phyloP scores from a whole-genome alignment of 345 rosid genomes.

The Syzygium jambos region DNA sequence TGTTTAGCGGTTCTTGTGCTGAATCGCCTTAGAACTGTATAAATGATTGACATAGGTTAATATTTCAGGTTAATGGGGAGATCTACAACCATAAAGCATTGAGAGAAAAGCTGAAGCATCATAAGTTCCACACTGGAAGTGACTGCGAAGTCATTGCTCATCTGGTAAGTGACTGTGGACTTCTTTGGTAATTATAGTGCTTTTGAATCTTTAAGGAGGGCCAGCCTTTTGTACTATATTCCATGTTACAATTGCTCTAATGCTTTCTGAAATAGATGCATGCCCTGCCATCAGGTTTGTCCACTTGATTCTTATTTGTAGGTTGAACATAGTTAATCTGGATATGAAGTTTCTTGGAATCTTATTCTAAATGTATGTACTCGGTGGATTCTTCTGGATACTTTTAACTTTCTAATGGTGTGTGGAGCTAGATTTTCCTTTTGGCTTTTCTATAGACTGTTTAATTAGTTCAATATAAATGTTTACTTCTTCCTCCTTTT shows the following conservation, averaged over 20 bases:
- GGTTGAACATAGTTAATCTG: background rate
- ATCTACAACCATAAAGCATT: conserved; percentile 88
- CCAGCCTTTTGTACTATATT: background rate
- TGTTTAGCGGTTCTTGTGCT: background rate
- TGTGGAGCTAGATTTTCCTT: background rate
- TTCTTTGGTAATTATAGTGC: background rate
- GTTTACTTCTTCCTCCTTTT: background rate
- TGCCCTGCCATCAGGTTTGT: background rate
- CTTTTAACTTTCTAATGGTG: background rate
- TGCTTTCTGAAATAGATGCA: background rate
- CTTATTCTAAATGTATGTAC: background rate
- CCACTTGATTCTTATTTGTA: background rate
- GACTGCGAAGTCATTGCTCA: conserved; percentile 96
- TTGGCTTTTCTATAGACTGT: background rate
- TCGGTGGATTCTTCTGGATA: background rate
- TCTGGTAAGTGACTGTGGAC: conserved; percentile 37
- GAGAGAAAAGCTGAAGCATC: conserved; percentile 50
- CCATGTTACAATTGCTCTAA: background rate
- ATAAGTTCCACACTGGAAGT: conserved; percentile 82
- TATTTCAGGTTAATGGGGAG: conserved; percentile 80
- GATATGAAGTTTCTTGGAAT: background rate
- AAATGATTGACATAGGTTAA: background rate
- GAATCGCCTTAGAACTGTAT: background rate
- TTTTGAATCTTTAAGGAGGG: background rate
- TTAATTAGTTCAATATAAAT: background rate